Conservation (phyloP, 106 monocot species). For the Amphibolis antarctica region DNA sequence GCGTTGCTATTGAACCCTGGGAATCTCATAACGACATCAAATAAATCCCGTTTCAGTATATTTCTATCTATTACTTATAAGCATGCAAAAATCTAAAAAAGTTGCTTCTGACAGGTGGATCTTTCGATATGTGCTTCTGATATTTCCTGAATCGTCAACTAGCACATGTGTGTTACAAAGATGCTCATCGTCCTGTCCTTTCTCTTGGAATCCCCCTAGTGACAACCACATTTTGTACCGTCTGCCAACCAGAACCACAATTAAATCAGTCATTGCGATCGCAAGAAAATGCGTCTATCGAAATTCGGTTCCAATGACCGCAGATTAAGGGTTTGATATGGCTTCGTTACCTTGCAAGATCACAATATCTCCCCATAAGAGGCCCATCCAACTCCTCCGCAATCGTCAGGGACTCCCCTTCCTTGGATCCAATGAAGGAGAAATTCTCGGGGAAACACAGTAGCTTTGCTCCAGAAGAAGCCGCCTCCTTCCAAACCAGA, state of each 20-base stretch:
- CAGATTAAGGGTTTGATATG: not conserved
- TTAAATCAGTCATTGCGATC: too few relatives aligned
- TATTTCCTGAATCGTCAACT: conserved; percentile 69
- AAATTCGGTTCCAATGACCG: too few relatives aligned
- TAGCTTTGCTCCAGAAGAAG: conserved; percentile 52
- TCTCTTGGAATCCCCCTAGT: conserved; percentile 92
- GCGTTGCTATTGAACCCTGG: not conserved
- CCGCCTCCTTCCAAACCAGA: conserved; percentile 50
- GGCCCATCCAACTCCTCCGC: conserved; percentile 76
- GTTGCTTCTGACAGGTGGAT: conserved; percentile 68
- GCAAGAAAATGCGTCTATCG: too few relatives aligned
- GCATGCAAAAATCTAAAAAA: not conserved
- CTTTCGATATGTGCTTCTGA: conserved; percentile 65
- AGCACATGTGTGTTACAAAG: conserved; percentile 79
- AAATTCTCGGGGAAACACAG: conserved; percentile 86
- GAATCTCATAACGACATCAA: too few relatives aligned
- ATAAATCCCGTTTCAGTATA: too few relatives aligned
- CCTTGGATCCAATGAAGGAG: conserved; percentile 47
- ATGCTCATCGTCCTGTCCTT: conserved; percentile 67
- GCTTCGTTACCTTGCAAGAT: conserved; percentile 60
- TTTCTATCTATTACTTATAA: too few relatives aligned
- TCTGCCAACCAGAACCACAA: conserved; percentile 19
- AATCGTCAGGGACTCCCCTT: conserved; percentile 59
- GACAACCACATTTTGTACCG: conserved; percentile 80
- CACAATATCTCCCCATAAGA: conserved; percentile 75